Percentiles rank a stretch among this genome's conserved stretches.
Conservation (phyloP, 208 protist genomes). For the Herpetomonas tarakana region DNA sequence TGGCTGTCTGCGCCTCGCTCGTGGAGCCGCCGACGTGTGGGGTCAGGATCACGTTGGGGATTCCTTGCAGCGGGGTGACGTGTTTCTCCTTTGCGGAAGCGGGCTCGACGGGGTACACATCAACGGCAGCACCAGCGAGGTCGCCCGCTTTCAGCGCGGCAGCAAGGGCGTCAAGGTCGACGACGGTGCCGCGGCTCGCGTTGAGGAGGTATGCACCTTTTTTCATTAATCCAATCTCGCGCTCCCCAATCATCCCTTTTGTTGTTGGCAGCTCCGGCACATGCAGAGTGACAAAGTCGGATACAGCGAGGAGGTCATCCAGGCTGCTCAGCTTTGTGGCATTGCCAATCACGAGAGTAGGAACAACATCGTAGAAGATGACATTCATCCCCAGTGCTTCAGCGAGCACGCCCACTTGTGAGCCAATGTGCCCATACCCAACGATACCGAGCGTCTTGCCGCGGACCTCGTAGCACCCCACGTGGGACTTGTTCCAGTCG, state of each 20-base stretch:
- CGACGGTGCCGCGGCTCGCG: constrained; percentile 72
- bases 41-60: constrained; percentile 93
- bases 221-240: constrained; percentile 75
- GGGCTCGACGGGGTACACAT: constrained; percentile 93
- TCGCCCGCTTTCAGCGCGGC: constrained; percentile 66
- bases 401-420: constrained; percentile 90
- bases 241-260: constrained; percentile 72
- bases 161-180: constrained; percentile 82
- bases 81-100: constrained; percentile 37
- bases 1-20: constrained; percentile 88
- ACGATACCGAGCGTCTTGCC: constrained; percentile 91
- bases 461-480: constrained; percentile 79
- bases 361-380: constrained; percentile 89
- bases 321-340: constrained; percentile 52
- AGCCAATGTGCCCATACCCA: constrained; percentile 94
- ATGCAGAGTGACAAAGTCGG: constrained; percentile 93
- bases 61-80: constrained; percentile 67
- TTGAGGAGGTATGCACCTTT: constrained; percentile 84
- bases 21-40: constrained; percentile 95
- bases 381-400: constrained; percentile 93
- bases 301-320: constrained; percentile 61
- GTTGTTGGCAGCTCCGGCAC: constrained; percentile 84
- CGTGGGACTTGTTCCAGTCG: constrained; percentile 86
- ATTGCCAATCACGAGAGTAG: constrained; percentile 91
- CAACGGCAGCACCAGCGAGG: constrained; percentile 85